phyloP scores from a whole-genome alignment of 1,284 basidiomycete species.

The Mycena citricolor region DNA sequence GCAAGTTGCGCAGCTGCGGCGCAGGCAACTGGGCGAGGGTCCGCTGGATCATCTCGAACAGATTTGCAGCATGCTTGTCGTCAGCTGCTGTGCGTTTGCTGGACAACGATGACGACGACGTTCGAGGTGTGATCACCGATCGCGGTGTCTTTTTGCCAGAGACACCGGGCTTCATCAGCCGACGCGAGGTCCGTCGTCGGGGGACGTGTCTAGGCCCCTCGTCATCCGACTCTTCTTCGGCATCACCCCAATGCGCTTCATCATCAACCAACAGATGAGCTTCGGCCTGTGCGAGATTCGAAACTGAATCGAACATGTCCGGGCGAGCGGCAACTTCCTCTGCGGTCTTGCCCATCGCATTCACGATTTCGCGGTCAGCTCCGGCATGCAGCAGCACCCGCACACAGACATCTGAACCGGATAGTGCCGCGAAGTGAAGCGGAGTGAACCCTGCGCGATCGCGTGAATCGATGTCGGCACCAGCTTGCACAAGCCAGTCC shows the following conservation, averaged over 20 bases:
- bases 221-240: slow-evolving; percentile 62
- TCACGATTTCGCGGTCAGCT: slow-evolving; percentile 77
- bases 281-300: too few species aligned
- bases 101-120: slow-evolving; percentile 20
- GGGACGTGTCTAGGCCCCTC: slow-evolving; percentile 29
- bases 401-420: slow-evolving; percentile 65
- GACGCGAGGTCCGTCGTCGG: slow-evolving; percentile 11
- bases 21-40: slow-evolving; percentile 70
- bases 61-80: slow-evolving; percentile 67
- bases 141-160: slow-evolving; percentile 16
- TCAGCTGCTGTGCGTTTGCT: slow-evolving; percentile 39
- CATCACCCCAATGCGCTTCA: slow-evolving; percentile 67
- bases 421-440: slow-evolving; percentile 82
- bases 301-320: slow-evolving; percentile 51
- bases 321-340: slow-evolving; percentile 66
- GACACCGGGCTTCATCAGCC: slow-evolving; percentile 4
- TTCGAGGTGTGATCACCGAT: slow-evolving; percentile 13
- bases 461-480: slow-evolving; percentile 78
- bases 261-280: too few species aligned
- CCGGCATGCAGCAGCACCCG: slow-evolving; percentile 74
- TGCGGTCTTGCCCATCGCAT: slow-evolving; percentile 77
- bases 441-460: slow-evolving; percentile 93
- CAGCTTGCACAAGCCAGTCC: slow-evolving; percentile 69
- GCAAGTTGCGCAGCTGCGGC: slow-evolving; percentile 51
- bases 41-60: slow-evolving; percentile 72